Base-by-base conservation (phyloP, 257 asterid genomes). In the Voacanga thouarsii region DNA sequence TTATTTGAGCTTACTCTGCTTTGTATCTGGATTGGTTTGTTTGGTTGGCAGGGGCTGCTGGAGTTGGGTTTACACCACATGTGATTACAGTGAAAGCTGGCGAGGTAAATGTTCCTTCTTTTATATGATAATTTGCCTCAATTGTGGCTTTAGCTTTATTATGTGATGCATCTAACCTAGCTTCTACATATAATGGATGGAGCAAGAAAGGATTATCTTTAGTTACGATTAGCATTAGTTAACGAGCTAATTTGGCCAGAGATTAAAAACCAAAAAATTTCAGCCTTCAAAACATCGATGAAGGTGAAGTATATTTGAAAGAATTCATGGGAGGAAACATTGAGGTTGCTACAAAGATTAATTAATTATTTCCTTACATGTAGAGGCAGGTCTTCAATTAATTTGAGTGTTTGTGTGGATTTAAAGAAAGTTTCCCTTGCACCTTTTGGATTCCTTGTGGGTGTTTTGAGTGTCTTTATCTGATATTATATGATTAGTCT, bases 1-100 rank as follows among this genome's bases (percentile, higher is more conserved):
- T 47, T 63, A 2, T 75, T 51, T 69, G 16, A 74, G 33, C 23
- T 41, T 49, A 19, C 24, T 1, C n/a, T 15, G 59, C 6, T 33
- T 33, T 33, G 2, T 33, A 33, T 33, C 37, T 33, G n/a, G n/a
- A 6, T 72, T 71, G 57, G 26, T 41, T 71, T 43, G 51, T 65
- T 76, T 77, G 64, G 26, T 75, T 70, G 70, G 72, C 86, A 85
- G 90, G 90, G 56, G 78, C 83, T 14, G 74, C 86, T 10, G 90
- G 90, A 77, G 71, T 85, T 78, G 88, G 88, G 16, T 87, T 87
- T 79, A 87, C 90, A 14, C 89, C 89, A 2, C 90, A 87, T 70
- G 87, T 87, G n/a, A 87, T 87, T 74, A 83, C 84, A 7, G 90
- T 87, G 68, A 75, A 85, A 72, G 84, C 85, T 53, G 90, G 90